Evolutionary conservation across 371 early-diverging fungal species (phyloP).

Genomic region (Smittium mucronatum): DNA sequence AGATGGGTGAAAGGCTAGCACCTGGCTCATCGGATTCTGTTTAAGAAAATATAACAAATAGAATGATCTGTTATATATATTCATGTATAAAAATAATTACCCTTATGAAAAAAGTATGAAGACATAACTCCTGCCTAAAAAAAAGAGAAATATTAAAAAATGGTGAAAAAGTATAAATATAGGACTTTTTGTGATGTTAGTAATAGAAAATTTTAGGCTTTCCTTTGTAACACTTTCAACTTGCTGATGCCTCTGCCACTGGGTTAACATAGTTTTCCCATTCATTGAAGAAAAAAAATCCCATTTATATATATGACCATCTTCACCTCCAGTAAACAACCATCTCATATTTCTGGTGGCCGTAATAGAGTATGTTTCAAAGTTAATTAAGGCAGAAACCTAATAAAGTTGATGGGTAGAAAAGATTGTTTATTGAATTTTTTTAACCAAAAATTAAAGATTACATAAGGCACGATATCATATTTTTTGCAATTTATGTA

Average conservation of each 20-base stretch:
- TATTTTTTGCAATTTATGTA: conserved; percentile 9
- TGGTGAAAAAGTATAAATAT: conserved; percentile 8
- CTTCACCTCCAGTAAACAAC: conserved; percentile 86
- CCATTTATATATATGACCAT: conserved; percentile 85
- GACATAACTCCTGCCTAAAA: conserved; percentile 51
- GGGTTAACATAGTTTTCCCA: conserved; percentile 68
- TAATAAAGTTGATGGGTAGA: too few species aligned
- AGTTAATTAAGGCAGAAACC: conserved; percentile 38
- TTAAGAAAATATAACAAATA: background rate
- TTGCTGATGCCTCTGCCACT: conserved; percentile 66
- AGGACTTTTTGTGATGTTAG: too few species aligned
- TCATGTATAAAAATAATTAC: conserved; percentile 20
- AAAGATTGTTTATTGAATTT: too few species aligned
- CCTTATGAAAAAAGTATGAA: conserved; percentile 90
- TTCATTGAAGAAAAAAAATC: conserved; percentile 79
- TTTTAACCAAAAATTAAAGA: background rate
- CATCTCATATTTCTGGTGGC: conserved; percentile 75
- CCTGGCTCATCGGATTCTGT: background rate
- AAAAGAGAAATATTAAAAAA: conserved; percentile 24
- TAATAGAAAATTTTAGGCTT: conserved; percentile 11
- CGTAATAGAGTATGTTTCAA: conserved; percentile 57
- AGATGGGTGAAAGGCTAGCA: conserved; percentile 63
- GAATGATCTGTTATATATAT: background rate
- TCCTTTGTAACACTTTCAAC: conserved; percentile 74
- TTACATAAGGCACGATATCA: conserved; percentile 10